These are phyloP conservation scores for Pezicula carpinea DNA, from an alignment of 2,329 filamentous ascomycete genomes.

Conservation along the genomic window DNA sequence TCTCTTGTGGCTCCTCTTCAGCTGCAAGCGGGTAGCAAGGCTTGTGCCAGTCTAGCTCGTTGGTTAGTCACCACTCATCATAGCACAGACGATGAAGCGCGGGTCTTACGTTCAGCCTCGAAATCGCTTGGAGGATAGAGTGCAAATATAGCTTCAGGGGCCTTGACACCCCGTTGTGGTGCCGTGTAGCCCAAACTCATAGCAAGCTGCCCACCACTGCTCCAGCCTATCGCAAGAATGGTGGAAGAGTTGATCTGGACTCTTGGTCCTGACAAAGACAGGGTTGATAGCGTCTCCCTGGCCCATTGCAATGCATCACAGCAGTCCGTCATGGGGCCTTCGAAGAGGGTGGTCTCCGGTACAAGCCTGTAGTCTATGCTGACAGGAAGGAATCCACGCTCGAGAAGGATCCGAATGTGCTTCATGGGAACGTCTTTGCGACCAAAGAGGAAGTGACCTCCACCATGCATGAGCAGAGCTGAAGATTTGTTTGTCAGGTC, in stretches of 20 bases:
- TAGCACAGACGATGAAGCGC: too few species aligned
- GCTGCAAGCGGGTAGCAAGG: too few species aligned
- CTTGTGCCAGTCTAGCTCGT: too few species aligned
- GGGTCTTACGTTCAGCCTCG: too few species aligned
- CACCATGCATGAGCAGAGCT: constrained; percentile 42
- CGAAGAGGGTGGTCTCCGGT: constrained; percentile 39
- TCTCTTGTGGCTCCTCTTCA: too few species aligned
- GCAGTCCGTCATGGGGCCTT: constrained; percentile 42
- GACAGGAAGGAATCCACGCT: constrained; percentile 39
- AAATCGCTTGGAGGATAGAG: too few species aligned
- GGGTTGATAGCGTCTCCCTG: constrained; percentile 28
- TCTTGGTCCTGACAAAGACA: constrained; percentile 1
- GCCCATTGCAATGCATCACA: constrained; percentile 39
- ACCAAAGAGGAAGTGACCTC: constrained; percentile 35
- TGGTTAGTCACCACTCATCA: too few species aligned
- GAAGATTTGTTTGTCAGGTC: neutral
- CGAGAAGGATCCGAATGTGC: constrained; percentile 34
- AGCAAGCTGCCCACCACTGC: constrained; percentile 41
- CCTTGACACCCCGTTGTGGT: constrained; percentile 19
- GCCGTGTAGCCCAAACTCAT: constrained; percentile 38
- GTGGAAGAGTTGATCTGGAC: constrained; percentile 24
- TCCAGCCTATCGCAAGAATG: constrained; percentile 43
- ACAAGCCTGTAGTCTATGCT: constrained; percentile 47
- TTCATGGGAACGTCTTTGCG: constrained; percentile 31
- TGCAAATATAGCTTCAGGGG: constrained; percentile 37